Evolutionary conservation across 805 yeast genomes (phyloP), one percentile per base, ranked within the genome.

Genomic region (Debaryomyces hansenii): DNA sequence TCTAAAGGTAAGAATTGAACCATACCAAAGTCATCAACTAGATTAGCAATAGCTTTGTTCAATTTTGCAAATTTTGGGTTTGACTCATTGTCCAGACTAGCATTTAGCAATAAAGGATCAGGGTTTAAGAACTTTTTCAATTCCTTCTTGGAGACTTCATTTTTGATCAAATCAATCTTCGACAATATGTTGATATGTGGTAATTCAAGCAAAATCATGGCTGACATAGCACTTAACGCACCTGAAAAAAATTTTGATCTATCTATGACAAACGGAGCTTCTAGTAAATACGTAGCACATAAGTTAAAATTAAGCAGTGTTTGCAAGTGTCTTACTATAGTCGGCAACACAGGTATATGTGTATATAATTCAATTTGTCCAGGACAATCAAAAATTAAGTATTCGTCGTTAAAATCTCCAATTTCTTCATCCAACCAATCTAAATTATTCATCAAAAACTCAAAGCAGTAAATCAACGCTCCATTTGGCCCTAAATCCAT

Each of bases 391-490:
- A 92, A 90, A 24, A 92, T 90, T 54, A 92, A 73, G 59, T 89
- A 92, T 59, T 94, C 99, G 60, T 94, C 98, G 56, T 87, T 91
- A 62, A 75, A 94, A 52, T 94, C 98, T 14, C 99, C 99, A 48
- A 94, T 86, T 61, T 92, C 96, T 57, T 92, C 97, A 57, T 92
- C 99, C 28, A 94, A 70, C 99, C 99, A 94, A 69, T 94, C 99
- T 50, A 94, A 63, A 60, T 94, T 94, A 37, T 91, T 82, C 60
- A 94, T 65, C 29, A 94, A 72, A 60, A 91, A 89, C 69, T 94
- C 62, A 91, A 70, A 1, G 97, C 97, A 66, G 65, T 79, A 85
- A 78, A 94, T 84, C 29, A 94, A 69, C 0, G 96, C 97, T 21
- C 99, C 99, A 57, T 87, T 83, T 0, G 96, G 96, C 0, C 96